Base-by-base conservation (phyloP, 139 green algal genomes). In the Chlorella sorokiniana region DNA sequence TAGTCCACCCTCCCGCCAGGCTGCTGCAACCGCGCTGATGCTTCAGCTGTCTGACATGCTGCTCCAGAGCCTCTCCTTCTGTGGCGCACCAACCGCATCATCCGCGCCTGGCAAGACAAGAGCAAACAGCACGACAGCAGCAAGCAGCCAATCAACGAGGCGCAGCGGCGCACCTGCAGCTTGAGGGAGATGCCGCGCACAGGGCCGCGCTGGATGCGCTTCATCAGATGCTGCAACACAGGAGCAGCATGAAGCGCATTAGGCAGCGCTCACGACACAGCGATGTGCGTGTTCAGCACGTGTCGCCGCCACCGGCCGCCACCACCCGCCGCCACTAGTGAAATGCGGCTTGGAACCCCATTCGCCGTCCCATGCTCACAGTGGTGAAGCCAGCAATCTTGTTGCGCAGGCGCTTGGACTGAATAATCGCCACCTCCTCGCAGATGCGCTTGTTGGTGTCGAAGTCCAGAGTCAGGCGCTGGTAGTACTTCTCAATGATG, bases 401-500 rank as follows among this genome's bases (percentile, higher is more conserved):
- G 95, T 99, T 99, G 72, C 97, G 90, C 81, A 99, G 94, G 31
- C 96, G 88, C 91, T 98, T 98, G 72, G 93, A 93, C 89, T 97
- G 93, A 83, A 99, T 99, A 86, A 99, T 92, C 25, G 97, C 97
- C 79, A 99, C 93, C 90, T 99, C 97, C 82, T 98, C 96, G 78
- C 86, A 90, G 61, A 99, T 91, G 63, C 95, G 86, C 91, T 99
- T 98, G 94, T 99, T 98, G 79, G 93, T 98, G 88, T 97, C 91
- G 78, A 99, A 98, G 90, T 99, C 96, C 44, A 96, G 87, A 37
- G 96, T 99, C 63, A 99, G 91, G 37, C 93, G 88, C 83, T 90
- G 91, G 90, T 99, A 99, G 90, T 99, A 99, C 94, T 99, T 99
- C 94, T 99, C 97, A 78, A 99, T 97, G 81, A 99, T 98, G 54